Base-by-base conservation (phyloP, 1,284 basidiomycete species). In the Puccinia hordei region DNA sequence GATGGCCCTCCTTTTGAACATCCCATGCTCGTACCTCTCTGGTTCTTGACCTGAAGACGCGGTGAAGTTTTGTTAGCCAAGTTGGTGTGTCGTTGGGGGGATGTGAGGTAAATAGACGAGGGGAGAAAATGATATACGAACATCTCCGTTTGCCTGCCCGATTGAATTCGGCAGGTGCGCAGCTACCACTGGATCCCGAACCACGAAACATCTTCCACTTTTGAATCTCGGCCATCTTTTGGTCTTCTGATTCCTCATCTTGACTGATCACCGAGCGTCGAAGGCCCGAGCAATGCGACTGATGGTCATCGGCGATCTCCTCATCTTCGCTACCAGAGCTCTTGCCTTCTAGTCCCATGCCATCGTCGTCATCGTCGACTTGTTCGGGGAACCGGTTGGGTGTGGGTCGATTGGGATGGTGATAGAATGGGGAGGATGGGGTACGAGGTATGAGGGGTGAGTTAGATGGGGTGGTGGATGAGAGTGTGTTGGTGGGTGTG, bases 141-240 rank as follows among this genome's bases (percentile, higher is more conserved):
- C 73, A 75, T 75, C 73, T 44, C 27, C 73, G 59, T 65, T 75
- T 75, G 8, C 49, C 59, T 17, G 59, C 22, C 30, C 44, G 55
- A 63, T 27, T 63, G 19, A 63, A n/a, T 46, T 27, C 55, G 0
- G 38, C 13, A 15, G 73, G 30, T 41, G 59, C 73, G 35, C 41
- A 27, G 27, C 41, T 75, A 30, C 35, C 46, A 65, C 57, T 75
- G 5, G 72, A 57, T 17, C 73, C 73, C 17, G 35, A 57, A 12
- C 73, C 73, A 46, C 73, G 38, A 75, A 75, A 75, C 33, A 44
- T 61, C 63, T 75, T 75, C 73, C 73, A 75, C 63, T 75, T 75
- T 63, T 75, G 73, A 5, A 75, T 75, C 44, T 75, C 57, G 41
- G 41, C 27, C 30, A 57, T 73, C n/a, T 57, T 73, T 13, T 59